A percentile compares a stretch with the other conserved stretches of the same genome.
Conservation (phyloP, 177 flowering plant genomes). For the Telopea speciosissima region DNA sequence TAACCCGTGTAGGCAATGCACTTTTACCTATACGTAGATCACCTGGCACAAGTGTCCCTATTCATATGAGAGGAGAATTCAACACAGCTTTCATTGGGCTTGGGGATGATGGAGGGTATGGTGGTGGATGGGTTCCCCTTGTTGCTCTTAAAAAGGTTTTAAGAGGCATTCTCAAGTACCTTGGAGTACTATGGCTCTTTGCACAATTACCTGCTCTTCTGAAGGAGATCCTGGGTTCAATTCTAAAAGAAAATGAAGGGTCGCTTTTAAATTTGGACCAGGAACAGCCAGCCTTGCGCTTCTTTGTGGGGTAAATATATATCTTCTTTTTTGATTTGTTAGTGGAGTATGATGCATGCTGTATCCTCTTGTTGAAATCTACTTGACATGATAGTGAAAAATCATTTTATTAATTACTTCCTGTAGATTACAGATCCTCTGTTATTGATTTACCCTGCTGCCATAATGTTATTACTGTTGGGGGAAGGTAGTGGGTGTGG, state of each 20-base stretch:
- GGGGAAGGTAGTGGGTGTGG: too few species aligned
- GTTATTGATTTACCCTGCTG: too few species aligned
- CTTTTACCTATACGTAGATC: conserved; percentile 61
- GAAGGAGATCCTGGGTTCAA: conserved; percentile 88
- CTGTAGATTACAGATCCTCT: not conserved
- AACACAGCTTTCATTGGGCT: conserved; percentile 98
- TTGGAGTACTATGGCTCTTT: conserved; percentile 97
- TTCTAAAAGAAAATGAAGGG: conserved; percentile 92
- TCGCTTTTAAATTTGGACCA: conserved; percentile 89
- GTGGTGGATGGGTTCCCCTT: conserved; percentile 99
- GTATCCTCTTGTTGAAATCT: not conserved
- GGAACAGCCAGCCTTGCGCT: conserved; percentile 99
- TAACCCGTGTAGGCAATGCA: conserved; percentile 52
- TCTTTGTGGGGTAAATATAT: conserved; percentile 83
- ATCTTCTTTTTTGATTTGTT: not conserved
- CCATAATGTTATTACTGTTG: too few species aligned
- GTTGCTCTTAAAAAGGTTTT: conserved; percentile 97
- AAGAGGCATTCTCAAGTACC: conserved; percentile 92
- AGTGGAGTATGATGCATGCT: not conserved
- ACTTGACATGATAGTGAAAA: not conserved
- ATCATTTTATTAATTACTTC: not conserved
- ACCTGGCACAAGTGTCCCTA: conserved; percentile 69
- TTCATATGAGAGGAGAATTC: conserved; percentile 87
- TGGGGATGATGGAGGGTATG: conserved; percentile 99
- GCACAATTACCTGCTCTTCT: conserved; percentile 93